Percentiles rank a stretch among this genome's conserved stretches.
These are phyloP conservation scores for Letharia columbiana DNA, from an alignment of 495 filamentous ascomycete genomes.

Conservation along the genomic window DNA sequence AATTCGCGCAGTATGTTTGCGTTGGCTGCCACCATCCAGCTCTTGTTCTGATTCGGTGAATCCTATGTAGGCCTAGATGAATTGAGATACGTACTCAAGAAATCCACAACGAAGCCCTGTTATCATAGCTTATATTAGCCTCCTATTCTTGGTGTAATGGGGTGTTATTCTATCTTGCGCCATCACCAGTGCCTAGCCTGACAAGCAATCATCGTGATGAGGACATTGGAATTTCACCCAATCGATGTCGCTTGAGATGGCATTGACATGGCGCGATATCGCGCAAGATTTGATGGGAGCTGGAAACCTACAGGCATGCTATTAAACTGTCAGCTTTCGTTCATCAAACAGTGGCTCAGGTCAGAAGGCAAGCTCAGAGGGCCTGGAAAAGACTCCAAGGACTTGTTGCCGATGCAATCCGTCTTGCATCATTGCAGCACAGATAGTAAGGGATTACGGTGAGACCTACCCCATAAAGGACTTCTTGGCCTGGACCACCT, in stretches of 20 bases:
- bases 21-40: not conserved
- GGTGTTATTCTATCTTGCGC: not conserved
- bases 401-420: not conserved
- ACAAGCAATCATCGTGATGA: not conserved
- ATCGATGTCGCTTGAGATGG: not conserved
- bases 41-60: not conserved
- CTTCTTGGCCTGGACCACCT: slow-evolving; percentile 55
- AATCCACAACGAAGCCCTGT: slow-evolving; percentile 73
- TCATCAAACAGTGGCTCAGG: no score
- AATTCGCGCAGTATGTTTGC: not conserved
- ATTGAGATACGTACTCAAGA: slow-evolving; percentile 80
- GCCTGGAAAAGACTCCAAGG: not conserved
- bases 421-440: not conserved
- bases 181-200: not conserved
- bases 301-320: slow-evolving; percentile 67
- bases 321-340: slow-evolving; percentile 3
- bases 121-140: slow-evolving; percentile 33
- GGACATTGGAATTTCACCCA: not conserved
- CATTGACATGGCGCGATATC: slow-evolving; percentile 15
- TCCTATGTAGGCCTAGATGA: not conserved
- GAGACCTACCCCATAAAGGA: slow-evolving; percentile 51
- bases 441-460: slow-evolving; percentile 2
- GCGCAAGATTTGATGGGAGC: slow-evolving; percentile 18
- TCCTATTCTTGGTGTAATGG: slow-evolving; percentile 8
- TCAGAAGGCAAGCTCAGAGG: not conserved